A percentile compares a stretch with the other conserved stretches of the same genome.
Conservation (phyloP, 169 alveolate genomes). For the Perkinsus olseni region DNA sequence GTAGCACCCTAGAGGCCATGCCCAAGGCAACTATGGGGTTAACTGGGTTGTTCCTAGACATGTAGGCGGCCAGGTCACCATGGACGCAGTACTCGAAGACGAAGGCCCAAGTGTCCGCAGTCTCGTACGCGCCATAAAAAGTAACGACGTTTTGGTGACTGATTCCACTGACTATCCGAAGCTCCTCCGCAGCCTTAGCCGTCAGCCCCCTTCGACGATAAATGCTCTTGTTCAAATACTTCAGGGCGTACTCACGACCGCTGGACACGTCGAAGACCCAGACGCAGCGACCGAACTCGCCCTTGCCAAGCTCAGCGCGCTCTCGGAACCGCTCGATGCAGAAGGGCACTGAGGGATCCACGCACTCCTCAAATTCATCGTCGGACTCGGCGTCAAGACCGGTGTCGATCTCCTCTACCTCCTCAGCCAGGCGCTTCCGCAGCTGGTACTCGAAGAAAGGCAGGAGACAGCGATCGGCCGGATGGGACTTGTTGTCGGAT, state of each 20-base stretch:
- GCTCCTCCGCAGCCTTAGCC: background rate
- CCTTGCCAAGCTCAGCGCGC: background rate
- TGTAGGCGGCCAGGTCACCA: conserved; percentile 12
- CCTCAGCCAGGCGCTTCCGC: background rate
- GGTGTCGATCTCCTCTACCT: background rate
- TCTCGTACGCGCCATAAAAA: background rate
- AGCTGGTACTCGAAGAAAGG: background rate
- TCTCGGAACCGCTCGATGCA: background rate
- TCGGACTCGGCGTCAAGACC: background rate
- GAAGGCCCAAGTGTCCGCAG: background rate
- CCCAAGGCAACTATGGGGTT: background rate
- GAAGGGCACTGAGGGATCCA: background rate
- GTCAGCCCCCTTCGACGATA: background rate
- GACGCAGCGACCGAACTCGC: background rate
- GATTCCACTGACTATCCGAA: background rate
- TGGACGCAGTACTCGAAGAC: background rate
- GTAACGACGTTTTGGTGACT: background rate
- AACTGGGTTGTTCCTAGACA: background rate
- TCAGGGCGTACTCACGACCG: background rate
- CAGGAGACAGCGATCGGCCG: background rate
- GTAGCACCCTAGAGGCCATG: background rate
- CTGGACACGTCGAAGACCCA: background rate
- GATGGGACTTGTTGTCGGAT: background rate
- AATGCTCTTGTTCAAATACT: background rate
- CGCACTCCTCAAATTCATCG: background rate